phyloP scores from a whole-genome alignment of 805 yeast species.

The Yamadazyma ubonensis region DNA sequence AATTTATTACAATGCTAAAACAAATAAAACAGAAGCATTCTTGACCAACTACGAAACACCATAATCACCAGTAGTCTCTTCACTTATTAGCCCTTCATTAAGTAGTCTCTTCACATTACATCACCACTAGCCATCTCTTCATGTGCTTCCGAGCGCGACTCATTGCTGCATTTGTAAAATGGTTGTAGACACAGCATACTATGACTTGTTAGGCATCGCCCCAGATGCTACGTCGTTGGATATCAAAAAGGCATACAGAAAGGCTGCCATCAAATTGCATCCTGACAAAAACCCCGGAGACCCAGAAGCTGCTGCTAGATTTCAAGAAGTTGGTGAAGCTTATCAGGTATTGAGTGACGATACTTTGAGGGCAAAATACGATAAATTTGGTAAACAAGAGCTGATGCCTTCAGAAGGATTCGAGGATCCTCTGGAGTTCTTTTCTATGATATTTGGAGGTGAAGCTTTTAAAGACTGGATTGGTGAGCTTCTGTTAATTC shows the following conservation, averaged over 20 bases:
- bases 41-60: too few relatives aligned
- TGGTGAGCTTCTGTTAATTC: slow-evolving; percentile 68
- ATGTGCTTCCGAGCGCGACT: background rate
- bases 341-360: slow-evolving; percentile 75
- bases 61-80: too few relatives aligned
- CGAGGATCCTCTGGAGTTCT: slow-evolving; percentile 82
- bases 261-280: slow-evolving; percentile 43
- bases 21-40: too few relatives aligned
- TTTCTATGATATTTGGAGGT: slow-evolving; percentile 82
- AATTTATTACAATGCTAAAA: too few relatives aligned
- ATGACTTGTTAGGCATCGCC: slow-evolving; percentile 35
- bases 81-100: too few relatives aligned
- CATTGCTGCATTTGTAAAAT: slow-evolving; percentile 17
- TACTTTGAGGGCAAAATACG: slow-evolving; percentile 62
- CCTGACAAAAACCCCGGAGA: slow-evolving; percentile 49
- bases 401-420: slow-evolving; percentile 63
- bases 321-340: slow-evolving; percentile 60
- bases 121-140: too few relatives aligned
- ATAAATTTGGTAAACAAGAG: slow-evolving; percentile 71
- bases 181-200: slow-evolving; percentile 48
- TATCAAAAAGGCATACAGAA: slow-evolving; percentile 45
- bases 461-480: slow-evolving; percentile 77
- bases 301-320: slow-evolving; percentile 43
- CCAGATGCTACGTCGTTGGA: slow-evolving; percentile 42
- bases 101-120: too few relatives aligned